Percentiles rank a stretch among this genome's conserved stretches.
phyloP scores from a whole-genome alignment of 2,329 filamentous ascomycete species.

The Chrysosporium keratinophilum region DNA sequence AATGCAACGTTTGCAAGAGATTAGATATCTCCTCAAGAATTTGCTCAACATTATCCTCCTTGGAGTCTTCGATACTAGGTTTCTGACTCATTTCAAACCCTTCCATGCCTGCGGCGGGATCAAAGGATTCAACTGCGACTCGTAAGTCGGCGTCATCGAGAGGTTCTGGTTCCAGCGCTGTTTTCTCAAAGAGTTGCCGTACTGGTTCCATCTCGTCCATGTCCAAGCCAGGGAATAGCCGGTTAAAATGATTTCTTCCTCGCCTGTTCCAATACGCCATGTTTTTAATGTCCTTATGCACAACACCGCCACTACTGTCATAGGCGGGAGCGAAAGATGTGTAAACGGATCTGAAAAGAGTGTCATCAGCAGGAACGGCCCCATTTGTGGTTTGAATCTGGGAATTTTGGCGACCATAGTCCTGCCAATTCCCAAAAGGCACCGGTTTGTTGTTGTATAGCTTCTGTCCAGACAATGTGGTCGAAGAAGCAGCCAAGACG shows the following conservation, averaged over 20 bases:
- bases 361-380: constrained; percentile 18
- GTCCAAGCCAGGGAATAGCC: constrained; percentile 24
- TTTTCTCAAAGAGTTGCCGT: constrained; percentile 15
- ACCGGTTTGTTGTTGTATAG: constrained; percentile 34
- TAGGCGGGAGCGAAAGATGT: constrained; percentile 41
- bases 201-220: constrained; percentile 16
- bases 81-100: constrained; percentile 20
- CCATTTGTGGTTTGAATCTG: neutral
- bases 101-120: constrained; percentile 24
- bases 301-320: constrained; percentile 36
- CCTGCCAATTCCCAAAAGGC: constrained; percentile 35
- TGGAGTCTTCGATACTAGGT: constrained; percentile 10
- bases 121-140: constrained; percentile 35
- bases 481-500: constrained; percentile 26
- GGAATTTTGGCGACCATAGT: constrained; percentile 26
- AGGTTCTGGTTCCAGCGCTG: constrained; percentile 19
- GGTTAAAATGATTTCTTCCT: constrained; percentile 31
- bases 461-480: constrained; percentile 29
- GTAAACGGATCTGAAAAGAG: constrained; percentile 26
- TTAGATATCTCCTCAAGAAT: constrained; percentile 50
- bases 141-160: constrained; percentile 33
- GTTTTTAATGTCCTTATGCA: constrained; percentile 35
- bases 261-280: constrained; percentile 39
- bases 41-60: constrained; percentile 40
- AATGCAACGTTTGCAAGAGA: constrained; percentile 51